These are phyloP conservation scores for Penicillium sp. DNA, from an alignment of 2,329 filamentous ascomycete genomes.

Conservation along the genomic window DNA sequence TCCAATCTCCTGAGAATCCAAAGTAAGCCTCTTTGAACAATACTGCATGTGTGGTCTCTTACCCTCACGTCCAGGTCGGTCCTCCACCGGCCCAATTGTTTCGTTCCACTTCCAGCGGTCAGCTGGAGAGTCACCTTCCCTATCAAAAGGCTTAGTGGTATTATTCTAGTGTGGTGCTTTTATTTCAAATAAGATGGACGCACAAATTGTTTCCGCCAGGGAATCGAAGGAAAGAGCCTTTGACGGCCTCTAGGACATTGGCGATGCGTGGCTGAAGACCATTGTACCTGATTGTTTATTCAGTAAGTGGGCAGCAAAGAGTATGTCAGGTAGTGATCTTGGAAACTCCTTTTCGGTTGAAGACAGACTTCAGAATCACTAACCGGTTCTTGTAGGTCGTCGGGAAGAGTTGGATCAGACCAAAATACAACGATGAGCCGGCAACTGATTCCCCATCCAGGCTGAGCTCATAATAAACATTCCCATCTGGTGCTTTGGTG, in stretches of 20 bases:
- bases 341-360: too few relatives aligned
- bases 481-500: constrained; percentile 15
- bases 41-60: background rate
- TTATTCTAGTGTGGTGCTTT: too few relatives aligned
- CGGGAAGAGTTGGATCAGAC: constrained; percentile 20
- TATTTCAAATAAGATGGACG: too few relatives aligned
- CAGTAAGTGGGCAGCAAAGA: background rate
- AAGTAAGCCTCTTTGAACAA: background rate
- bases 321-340: too few relatives aligned
- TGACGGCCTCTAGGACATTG: constrained; percentile 52
- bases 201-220: constrained; percentile 63
- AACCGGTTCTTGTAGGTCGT: constrained; percentile 16
- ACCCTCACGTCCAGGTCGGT: constrained; percentile 53
- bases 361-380: background rate
- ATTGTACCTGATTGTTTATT: constrained; percentile 38
- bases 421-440: constrained; percentile 18
- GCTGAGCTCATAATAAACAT: constrained; percentile 16
- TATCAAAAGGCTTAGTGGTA: constrained; percentile 2
- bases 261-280: constrained; percentile 56
- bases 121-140: constrained; percentile 23
- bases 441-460: constrained; percentile 12
- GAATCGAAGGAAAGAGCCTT: constrained; percentile 59
- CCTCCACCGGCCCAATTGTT: constrained; percentile 37
- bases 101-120: constrained; percentile 40
- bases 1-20: constrained; percentile 1